Percentiles rank a stretch among this genome's conserved stretches.
Evolutionary conservation across 352 stramenopile species (phyloP).

Genomic region (Globisporangium perplexum): DNA sequence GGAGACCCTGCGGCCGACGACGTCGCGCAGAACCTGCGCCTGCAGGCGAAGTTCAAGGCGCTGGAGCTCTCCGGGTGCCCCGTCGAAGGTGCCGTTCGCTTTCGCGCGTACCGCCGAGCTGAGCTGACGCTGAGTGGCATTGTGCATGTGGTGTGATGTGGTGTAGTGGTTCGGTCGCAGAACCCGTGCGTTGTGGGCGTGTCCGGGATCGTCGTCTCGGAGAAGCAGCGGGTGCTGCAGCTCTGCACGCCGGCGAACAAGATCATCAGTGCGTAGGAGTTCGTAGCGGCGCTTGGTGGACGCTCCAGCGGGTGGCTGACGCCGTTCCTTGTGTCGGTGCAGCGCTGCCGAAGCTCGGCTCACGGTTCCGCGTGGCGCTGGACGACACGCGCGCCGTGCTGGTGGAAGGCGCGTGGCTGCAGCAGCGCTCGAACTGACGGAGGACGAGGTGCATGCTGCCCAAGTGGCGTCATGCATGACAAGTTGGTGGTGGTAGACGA

Average conservation of each 20-base stretch:
- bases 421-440: constrained; percentile 4
- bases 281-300: no score
- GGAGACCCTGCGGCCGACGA: constrained; percentile 11
- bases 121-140: background rate
- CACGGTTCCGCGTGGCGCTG: constrained; percentile 32
- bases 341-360: constrained; percentile 47
- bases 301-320: constrained; percentile 3
- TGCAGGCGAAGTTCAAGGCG: constrained; percentile 51
- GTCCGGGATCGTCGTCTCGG: constrained; percentile 53
- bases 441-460: no score
- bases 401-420: constrained; percentile 45
- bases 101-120: background rate
- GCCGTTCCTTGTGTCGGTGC: background rate
- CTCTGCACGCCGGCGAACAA: constrained; percentile 27
- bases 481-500: no score
- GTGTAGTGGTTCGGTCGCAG: constrained; percentile 39
- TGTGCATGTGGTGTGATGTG: background rate
- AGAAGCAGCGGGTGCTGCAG: constrained; percentile 56
- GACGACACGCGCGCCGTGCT: constrained; percentile 28
- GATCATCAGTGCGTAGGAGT: constrained; percentile 51
- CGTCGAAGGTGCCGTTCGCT: constrained; percentile 37
- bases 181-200: constrained; percentile 55
- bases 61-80: constrained; percentile 68
- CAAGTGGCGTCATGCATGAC: no score
- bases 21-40: constrained; percentile 13